Evolutionary conservation across 768 basidiomycete species (phyloP), one percentile per base, ranked within the genome.

Genomic region (Agrocybe pediades): DNA sequence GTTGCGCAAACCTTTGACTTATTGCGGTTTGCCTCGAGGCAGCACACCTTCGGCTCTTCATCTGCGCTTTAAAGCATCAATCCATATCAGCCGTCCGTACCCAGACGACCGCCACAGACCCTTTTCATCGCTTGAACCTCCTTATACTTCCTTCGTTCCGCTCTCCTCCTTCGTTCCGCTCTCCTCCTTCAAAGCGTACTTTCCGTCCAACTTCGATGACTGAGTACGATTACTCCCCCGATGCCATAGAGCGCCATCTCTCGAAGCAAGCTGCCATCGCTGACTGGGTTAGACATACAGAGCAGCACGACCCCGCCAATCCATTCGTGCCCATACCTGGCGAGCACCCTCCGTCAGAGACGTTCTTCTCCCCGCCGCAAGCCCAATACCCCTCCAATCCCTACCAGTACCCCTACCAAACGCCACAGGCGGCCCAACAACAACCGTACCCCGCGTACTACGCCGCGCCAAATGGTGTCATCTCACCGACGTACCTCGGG

Each of bases 141-240:
- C 3, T 36, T 36, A 13, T n/a, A 36, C 11, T 13, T 13, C n/a
- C 33, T n/a, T 36, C 11, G 6, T 13, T n/a, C 3, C 11, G 13
- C n/a, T 5, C 33, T 13, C 33, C n/a, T 5, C n/a, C 33, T 13
- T 36, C 33, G n/a, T 3, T 36, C 4, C 11, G 3, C 11, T 13
- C 4, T 13, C 13, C 3, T 11, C 4, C 33, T 11, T 36, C 11
- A n/a, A 36, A 36, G 5, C 5, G 13, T 13, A 11, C n/a, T 6
- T 13, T 4, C 6, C n/a, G 33, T 3, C n/a, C 33, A 6, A n/a
- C n/a, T n/a, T n/a, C n/a, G 4, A 63, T 63, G 62, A 63, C 62
- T 19, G 62, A 63, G 49, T 63, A 63, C 53, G 62, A 63, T 51
- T 63, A 51, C 44, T 63, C 62, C 2, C 62, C 62, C 8, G 59